Conservation (phyloP, 164 flowering plant genomes). For the Vitis rupestris region DNA sequence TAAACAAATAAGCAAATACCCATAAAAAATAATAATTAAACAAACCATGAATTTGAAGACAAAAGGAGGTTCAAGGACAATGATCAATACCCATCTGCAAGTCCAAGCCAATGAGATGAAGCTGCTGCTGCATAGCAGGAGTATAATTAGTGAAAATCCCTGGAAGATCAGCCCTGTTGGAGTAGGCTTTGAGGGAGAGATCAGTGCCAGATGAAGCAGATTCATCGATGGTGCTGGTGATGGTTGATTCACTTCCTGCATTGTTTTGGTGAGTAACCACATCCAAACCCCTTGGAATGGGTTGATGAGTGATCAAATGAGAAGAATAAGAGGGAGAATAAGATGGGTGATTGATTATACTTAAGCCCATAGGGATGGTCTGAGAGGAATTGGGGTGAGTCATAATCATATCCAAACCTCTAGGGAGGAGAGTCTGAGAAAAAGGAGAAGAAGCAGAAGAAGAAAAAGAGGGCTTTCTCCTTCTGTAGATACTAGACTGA, state of each 20-base stretch:
- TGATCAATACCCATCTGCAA: no score
- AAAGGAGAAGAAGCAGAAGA: slow-evolving; percentile 14
- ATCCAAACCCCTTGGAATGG: no score
- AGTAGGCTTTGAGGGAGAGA: slow-evolving; percentile 46
- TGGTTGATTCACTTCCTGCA: slow-evolving; percentile 44
- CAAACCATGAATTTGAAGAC: no score
- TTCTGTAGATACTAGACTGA: slow-evolving; percentile 38
- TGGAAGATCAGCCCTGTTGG: slow-evolving; percentile 15
- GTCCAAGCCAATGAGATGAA: no score
- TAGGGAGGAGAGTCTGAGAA: slow-evolving; percentile 1
- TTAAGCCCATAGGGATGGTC: no score
- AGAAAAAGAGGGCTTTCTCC: slow-evolving; percentile 34
- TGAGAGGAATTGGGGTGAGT: no score
- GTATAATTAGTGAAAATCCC: slow-evolving; percentile 12
- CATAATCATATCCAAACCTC: slow-evolving; percentile 3
- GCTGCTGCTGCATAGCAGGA: slow-evolving; percentile 5
- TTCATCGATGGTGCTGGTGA: slow-evolving; percentile 39
- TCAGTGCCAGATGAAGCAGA: slow-evolving; percentile 57
- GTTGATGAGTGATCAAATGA: no score
- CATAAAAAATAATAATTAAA: no score
- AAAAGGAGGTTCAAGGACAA: no score
- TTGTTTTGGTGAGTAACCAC: slow-evolving; percentile 15
- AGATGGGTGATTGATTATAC: no score
- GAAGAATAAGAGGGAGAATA: no score
- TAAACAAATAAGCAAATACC: no score